Evolutionary conservation across 352 stramenopile genomes (phyloP).

Genomic region (Globisporangium spinosum): DNA sequence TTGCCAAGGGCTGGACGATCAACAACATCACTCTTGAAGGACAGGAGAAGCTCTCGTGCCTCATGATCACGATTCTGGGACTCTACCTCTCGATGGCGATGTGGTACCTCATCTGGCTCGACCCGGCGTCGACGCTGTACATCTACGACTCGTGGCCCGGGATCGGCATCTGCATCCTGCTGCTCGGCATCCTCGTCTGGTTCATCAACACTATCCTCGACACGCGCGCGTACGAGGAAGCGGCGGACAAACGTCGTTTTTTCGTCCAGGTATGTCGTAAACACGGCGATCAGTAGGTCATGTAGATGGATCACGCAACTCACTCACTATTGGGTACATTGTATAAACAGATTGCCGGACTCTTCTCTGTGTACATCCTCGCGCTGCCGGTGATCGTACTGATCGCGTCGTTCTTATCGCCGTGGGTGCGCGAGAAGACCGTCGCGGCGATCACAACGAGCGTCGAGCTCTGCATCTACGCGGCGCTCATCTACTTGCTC

Average conservation of each 20-base stretch:
- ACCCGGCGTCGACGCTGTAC: conserved; percentile 74
- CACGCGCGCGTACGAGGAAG: conserved; percentile 60
- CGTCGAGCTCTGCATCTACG: conserved; percentile 53
- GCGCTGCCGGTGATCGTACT: conserved; percentile 66
- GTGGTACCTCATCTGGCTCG: conserved; percentile 79
- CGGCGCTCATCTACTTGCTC: conserved; percentile 61
- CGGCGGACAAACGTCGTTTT: conserved; percentile 50
- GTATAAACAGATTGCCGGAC: conserved; percentile 39
- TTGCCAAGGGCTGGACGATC: conserved; percentile 83
- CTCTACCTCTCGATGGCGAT: conserved; percentile 77
- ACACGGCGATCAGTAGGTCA: not conserved
- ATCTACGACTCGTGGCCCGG: conserved; percentile 80
- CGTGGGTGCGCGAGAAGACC: conserved; percentile 77
- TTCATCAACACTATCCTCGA: conserved; percentile 65
- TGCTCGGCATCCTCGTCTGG: conserved; percentile 57
- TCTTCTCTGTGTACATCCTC: conserved; percentile 74
- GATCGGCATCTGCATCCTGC: conserved; percentile 58
- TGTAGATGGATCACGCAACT: conserved; percentile 2
- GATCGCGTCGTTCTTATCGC: conserved; percentile 66
- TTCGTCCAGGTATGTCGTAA: conserved; percentile 34
- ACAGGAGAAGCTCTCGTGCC: conserved; percentile 61
- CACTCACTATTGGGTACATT: not conserved
- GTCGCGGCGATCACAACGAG: conserved; percentile 50
- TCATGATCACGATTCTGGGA: conserved; percentile 56
- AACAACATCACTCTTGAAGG: conserved; percentile 56